Base-by-base conservation (phyloP, 2,329 filamentous ascomycete genomes). In the Chrysoporthe cubensis region DNA sequence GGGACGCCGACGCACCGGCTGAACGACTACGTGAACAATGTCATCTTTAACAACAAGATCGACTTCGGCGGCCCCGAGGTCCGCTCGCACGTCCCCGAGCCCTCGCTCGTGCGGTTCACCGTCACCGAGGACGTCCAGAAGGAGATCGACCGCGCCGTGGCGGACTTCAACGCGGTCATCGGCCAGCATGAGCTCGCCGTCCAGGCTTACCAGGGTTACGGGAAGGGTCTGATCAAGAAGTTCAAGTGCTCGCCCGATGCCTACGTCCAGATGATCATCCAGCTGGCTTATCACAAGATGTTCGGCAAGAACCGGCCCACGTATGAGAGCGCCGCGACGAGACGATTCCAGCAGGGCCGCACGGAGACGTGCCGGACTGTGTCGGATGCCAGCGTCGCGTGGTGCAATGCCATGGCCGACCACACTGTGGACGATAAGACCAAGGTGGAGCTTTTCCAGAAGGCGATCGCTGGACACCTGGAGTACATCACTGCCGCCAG, bases 261-360 rank as follows among this genome's bases (percentile, higher is more conserved):
- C 43, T 99, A 96, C 80, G 94, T 98, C 54, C 96, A 99, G 82
- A 96, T 99, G 93, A 84, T 97, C 79, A 99, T 99, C 79, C 96
- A 99, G 81, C 89, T 98, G 64, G 96, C 96, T 50, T 99, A 99
- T 85, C 91, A 90, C 87, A 98, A 98, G 83, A 97, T 99, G 93
- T 97, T 96, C 81, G 96, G 96, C 85, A 93, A 94, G 86, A 97
- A 94, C 86, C 88, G 96, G 4, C 96, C 96, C 1, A 99, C 96
- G 0, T 99, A 99, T 83, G 96, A 99, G 82, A 97, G 94, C 5
- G 96, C 96, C 34, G 90, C 96, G 3, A 97, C 93, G 3, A 91
- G 96, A 66, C 93, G 94, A 76, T 99, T 97, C 89, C 94, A 98
- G 80, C 91, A 92, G 74, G 96, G 96, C 71, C 93, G 96, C 73